Base-by-base conservation (phyloP, 1,284 basidiomycete species). In the Phellinidium pouzarii region DNA sequence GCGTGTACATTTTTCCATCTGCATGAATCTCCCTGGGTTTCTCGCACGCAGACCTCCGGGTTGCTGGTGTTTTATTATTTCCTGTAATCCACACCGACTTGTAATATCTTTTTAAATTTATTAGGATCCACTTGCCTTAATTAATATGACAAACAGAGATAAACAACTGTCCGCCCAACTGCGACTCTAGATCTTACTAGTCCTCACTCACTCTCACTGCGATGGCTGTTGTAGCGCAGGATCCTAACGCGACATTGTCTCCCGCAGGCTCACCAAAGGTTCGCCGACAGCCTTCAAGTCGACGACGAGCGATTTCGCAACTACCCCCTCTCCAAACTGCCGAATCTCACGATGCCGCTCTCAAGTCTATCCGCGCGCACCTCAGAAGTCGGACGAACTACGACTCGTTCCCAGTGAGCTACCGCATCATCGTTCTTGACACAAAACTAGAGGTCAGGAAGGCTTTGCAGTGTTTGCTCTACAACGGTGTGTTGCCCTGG, bases 381-480 rank as follows among this genome's bases (percentile, higher is more conserved):
- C 82, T 98, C 68, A 87, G 83, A 63, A 83, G 85, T 53, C 80
- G 91, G 58, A 91, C 86, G 36, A 85, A 84, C 58, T 98, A 98
- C 72, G 94, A 98, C 68, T 92, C 94, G 23, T 94, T 97, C 61
- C 94, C 94, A 14, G 91, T 97, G 71, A 91, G 87, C 70, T 99
- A 95, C 71, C 79, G 96, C 59, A 77, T 99, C 61, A 97, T 99
- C 64, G 93, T 98, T 17, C 81, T 99, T 50, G 96, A 99, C 70
- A 92, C 87, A 48, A 89, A 93, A 66, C 77, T 97, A 60, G 92
- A 89, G 65, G 93, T 96, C 46, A 94, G 93, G 73, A 92, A 93
- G 67, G 92, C 92, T 8, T 69, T 97, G 12, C 87, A 91, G 59
- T 94, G 91, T 61, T 81, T 97, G 54, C 74, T 95, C 25, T 77